Evolutionary conservation across 129 eudicot genomes (phyloP).

Genomic region (Flaveria linearis): DNA sequence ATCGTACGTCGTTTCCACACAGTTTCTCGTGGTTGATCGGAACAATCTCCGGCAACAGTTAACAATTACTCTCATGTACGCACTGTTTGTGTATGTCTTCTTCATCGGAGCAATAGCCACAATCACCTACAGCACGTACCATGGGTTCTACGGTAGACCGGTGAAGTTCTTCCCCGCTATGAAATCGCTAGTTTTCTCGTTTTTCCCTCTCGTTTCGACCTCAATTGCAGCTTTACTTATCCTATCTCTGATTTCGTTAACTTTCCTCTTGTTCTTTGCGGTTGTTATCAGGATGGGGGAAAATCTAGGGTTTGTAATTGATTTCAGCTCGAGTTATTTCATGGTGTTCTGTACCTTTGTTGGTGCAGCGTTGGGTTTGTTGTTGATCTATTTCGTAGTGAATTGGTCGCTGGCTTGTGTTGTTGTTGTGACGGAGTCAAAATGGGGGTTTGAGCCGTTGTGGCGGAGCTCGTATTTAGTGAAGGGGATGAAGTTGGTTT

Average conservation of each 20-base stretch:
- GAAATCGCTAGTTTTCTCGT: conserved; percentile 40
- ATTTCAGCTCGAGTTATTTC: conserved; percentile 10
- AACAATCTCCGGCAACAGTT: conserved; percentile 24
- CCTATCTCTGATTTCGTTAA: conserved; percentile 19
- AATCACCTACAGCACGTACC: conserved; percentile 66
- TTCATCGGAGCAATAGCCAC: conserved; percentile 50
- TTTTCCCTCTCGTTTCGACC: conserved; percentile 60
- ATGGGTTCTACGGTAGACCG: conserved; percentile 70
- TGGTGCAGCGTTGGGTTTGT: neutral
- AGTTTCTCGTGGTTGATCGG: conserved; percentile 23
- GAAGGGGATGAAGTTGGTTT: conserved; percentile 42
- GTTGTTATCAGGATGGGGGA: neutral
- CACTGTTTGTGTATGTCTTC: conserved; percentile 34
- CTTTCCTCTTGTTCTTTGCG: conserved; percentile 8
- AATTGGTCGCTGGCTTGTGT: conserved; percentile 46
- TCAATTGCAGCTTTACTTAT: conserved; percentile 30
- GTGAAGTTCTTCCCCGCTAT: conserved; percentile 57
- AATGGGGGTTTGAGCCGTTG: conserved; percentile 51
- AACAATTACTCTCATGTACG: conserved; percentile 37
- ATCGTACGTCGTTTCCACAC: conserved; percentile 36
- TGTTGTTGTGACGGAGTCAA: conserved; percentile 43
- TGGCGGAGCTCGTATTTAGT: conserved; percentile 40
- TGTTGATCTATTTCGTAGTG: conserved; percentile 22
- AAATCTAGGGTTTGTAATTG: conserved; percentile 29
- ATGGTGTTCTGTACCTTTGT: neutral